Evolutionary conservation across 495 filamentous ascomycete genomes (phyloP).

Genomic region (Amniculicola lignicola): DNA sequence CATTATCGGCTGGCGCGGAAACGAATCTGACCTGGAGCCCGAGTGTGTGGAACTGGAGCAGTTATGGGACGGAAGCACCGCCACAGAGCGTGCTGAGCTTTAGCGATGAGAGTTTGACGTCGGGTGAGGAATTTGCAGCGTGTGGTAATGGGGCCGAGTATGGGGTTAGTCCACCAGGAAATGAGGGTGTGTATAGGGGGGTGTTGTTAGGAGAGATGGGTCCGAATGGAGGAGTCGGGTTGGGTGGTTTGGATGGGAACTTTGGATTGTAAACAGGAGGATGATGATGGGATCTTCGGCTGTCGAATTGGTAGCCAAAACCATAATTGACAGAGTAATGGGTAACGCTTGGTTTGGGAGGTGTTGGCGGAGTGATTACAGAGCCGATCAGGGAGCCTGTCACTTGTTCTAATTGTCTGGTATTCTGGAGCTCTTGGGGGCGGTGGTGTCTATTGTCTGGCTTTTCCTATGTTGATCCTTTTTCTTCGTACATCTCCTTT

Average conservation of each 20-base stretch:
- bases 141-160: constrained; percentile 31
- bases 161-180: constrained; percentile 12
- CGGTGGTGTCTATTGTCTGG: too few species aligned
- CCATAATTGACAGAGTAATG: too few species aligned
- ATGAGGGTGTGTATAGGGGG: constrained; percentile 46
- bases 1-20: constrained; percentile 40
- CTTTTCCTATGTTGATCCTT: too few species aligned
- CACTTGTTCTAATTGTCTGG: too few species aligned
- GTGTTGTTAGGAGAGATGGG: constrained; percentile 51
- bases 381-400: too few species aligned
- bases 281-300: too few species aligned
- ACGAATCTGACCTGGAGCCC: constrained; percentile 51
- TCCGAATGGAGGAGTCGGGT: constrained; percentile 38
- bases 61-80: constrained; percentile 9
- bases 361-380: too few species aligned
- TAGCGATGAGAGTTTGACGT: constrained; percentile 71
- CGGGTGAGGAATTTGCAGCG: constrained; percentile 40
- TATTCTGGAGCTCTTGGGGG: too few species aligned
- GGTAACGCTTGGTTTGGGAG: too few species aligned
- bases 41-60: constrained; percentile 47
- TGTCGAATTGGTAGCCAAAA: too few species aligned
- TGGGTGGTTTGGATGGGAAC: constrained; percentile 47
- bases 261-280: constrained; percentile 40
- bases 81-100: constrained; percentile 71
- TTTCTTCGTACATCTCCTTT: too few species aligned